These are phyloP conservation scores for Tuber magnatum DNA, from an alignment of 495 filamentous ascomycete species.

Conservation along the genomic window DNA sequence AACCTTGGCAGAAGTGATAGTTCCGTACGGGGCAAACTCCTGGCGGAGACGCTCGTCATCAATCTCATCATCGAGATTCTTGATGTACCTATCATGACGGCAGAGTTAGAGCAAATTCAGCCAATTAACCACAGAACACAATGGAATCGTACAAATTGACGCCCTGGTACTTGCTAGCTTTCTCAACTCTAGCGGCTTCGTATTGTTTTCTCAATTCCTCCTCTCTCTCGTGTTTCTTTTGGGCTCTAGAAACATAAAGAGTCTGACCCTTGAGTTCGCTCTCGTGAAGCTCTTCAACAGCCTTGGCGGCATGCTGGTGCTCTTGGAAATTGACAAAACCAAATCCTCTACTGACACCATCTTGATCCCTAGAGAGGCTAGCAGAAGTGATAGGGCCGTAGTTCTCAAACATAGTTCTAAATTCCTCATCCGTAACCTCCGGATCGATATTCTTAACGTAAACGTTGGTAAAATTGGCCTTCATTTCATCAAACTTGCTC, in stretches of 20 bases:
- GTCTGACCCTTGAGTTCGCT: constrained; percentile 87
- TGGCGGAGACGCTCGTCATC: constrained; percentile 96
- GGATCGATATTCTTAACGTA: constrained; percentile 96
- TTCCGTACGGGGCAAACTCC: constrained; percentile 80
- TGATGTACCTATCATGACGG: constrained; percentile 61
- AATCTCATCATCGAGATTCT: constrained; percentile 95
- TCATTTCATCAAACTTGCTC: constrained; percentile 99
- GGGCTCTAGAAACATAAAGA: constrained; percentile 94
- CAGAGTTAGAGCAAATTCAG: constrained; percentile 15
- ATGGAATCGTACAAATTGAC: constrained; percentile 62
- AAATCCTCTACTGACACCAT: constrained; percentile 94
- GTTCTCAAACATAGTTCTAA: constrained; percentile 83
- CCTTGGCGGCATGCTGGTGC: constrained; percentile 77
- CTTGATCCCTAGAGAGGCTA: constrained; percentile 78
- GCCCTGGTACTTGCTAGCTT: constrained; percentile 97
- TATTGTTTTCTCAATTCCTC: constrained; percentile 98
- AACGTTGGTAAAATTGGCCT: constrained; percentile 99
- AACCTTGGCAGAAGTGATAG: constrained; percentile 97
- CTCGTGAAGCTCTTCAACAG: constrained; percentile 88
- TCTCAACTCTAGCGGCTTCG: constrained; percentile 94
- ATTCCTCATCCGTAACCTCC: constrained; percentile 88
- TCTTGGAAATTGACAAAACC: constrained; percentile 96
- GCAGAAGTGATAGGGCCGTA: constrained; percentile 94
- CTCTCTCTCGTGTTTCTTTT: constrained; percentile 99
- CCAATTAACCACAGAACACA: not conserved